Evolutionary conservation across 805 yeast species (phyloP), one percentile per base, ranked within the genome.

Genomic region (Lachancea kluyveri): DNA sequence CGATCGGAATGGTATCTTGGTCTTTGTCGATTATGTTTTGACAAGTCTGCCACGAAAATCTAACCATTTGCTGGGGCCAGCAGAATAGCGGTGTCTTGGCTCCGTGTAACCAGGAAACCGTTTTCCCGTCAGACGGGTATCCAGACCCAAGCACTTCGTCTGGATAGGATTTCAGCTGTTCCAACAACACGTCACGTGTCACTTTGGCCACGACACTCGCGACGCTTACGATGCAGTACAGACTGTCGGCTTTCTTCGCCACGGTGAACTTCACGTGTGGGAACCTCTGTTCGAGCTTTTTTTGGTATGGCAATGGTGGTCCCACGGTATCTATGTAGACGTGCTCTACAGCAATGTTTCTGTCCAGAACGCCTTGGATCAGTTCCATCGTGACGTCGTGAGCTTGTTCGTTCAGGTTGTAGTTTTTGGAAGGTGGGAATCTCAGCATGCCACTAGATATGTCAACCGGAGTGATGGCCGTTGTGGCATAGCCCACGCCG

Each of bases 131-230:
- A 3, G 88, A 73, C 0, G 98, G 97, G 55, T 92, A 92, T 1
- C 98, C 98, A 0, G 94, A 83, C 2, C 98, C 98, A 61, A 52
- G 24, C 78, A 75, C 18, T 58, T 62, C 31, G 45, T 52, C 38
- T 11, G 33, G 40, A 11, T 23, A 35, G 21, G 5, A 33, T 39
- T 40, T 41, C 12, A 39, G 41, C 16, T 37, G 48, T 36, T 34
- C 65, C 24, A 36, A 54, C 40, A 32, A 68, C 27, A 72, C 57
- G 54, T 92, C 99, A 50, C 99, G 71, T 0, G 97, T 87, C 5
- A 92, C 98, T 53, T 92, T 92, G 7, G 99, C 99, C 27, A 88
- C 88, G 28, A 92, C 84, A 13, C 94, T 81, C 0, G 98, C 99
- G 1, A 94, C 83, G 53, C 94, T 81, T 6, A 92, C 99, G 33